A percentile compares a stretch with the other conserved stretches of the same genome.
Evolutionary conservation across 257 asterid species (phyloP).

Genomic region (Orobanche coerulescens): DNA sequence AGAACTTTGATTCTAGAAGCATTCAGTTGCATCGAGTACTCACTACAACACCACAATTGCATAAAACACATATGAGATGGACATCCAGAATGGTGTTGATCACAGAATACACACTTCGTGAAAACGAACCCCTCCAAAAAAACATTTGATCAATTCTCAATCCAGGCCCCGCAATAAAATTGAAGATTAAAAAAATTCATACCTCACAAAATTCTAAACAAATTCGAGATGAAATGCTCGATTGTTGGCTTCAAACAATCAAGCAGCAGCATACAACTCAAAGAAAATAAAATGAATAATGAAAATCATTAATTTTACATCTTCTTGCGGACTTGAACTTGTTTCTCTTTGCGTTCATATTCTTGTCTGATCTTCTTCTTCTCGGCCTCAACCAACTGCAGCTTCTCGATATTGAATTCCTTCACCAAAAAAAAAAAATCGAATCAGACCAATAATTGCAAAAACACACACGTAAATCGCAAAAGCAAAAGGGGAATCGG

Average conservation of each 20-base stretch:
- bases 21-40: slow-evolving; percentile 82
- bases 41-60: slow-evolving; percentile 38
- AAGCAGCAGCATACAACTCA: not conserved
- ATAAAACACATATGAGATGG: slow-evolving; percentile 16
- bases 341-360: slow-evolving; percentile 88
- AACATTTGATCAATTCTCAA: not conserved
- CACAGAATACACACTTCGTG: not conserved
- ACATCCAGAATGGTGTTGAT: not conserved
- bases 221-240: not conserved
- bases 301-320: slow-evolving; percentile 37
- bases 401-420: slow-evolving; percentile 98
- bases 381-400: slow-evolving; percentile 94
- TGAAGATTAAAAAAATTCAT: not conserved
- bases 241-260: not conserved
- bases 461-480: not conserved
- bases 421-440: slow-evolving; percentile 20
- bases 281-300: not conserved
- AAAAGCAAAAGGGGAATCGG: not conserved
- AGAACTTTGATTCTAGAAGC: slow-evolving; percentile 79
- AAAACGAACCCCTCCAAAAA: not conserved
- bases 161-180: slow-evolving; percentile 4
- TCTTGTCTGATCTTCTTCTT: slow-evolving; percentile 94
- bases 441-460: not conserved
- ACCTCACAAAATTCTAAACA: not conserved
- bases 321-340: slow-evolving; percentile 76